A percentile compares a stretch with the other conserved stretches of the same genome.
phyloP scores from a whole-genome alignment of 83 land plant genomes.

The Picea abies region DNA sequence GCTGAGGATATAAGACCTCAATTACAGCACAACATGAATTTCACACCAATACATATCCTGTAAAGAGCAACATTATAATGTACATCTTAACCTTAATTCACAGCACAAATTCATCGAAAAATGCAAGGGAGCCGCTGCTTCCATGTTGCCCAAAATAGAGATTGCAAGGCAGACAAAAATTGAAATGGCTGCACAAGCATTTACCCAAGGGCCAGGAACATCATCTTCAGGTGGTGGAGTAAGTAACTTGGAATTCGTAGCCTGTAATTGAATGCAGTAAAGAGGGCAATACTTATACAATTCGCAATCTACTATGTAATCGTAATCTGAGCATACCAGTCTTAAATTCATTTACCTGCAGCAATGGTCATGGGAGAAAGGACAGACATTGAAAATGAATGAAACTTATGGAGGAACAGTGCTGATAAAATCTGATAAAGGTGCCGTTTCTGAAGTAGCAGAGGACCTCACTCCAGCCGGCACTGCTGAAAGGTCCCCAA shows the following conservation, averaged over 20 bases:
- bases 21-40: background rate
- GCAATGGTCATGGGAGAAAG: constrained; percentile 63
- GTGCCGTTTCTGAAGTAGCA: constrained; percentile 5
- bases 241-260: background rate
- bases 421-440: constrained; percentile 3
- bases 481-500: constrained; percentile 6
- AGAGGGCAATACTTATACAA: background rate
- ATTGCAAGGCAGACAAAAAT: constrained; percentile 70
- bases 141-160: constrained; percentile 92
- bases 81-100: constrained; percentile 1
- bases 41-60: background rate
- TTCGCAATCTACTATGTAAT: background rate
- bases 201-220: constrained; percentile 46
- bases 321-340: background rate
- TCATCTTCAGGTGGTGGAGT: constrained; percentile 46
- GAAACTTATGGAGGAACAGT: constrained; percentile 35
- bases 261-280: background rate
- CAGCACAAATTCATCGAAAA: constrained; percentile 98
- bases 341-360: constrained; percentile 9
- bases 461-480: background rate
- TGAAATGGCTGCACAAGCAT: constrained; percentile 67
- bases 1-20: background rate
- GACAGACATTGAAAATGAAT: constrained; percentile 38
- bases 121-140: constrained; percentile 81
- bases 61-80: background rate